Percentiles rank a stretch among this genome's conserved stretches.
These are phyloP conservation scores for Ochromonadaceae sp. DNA, from an alignment of 352 stramenopile genomes.

Conservation along the genomic window DNA sequence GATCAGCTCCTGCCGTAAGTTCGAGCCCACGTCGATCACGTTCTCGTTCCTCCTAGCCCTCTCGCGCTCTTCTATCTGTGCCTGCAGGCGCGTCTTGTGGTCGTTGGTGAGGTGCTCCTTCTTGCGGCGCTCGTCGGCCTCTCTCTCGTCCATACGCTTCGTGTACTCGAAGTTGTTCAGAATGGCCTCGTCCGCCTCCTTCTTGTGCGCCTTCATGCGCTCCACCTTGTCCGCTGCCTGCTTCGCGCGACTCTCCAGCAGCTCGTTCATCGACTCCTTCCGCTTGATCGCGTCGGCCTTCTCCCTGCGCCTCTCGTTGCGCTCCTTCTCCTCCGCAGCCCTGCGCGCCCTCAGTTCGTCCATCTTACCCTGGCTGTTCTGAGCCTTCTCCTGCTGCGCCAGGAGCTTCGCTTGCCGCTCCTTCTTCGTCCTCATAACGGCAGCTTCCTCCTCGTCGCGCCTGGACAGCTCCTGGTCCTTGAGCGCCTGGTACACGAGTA, in stretches of 20 bases:
- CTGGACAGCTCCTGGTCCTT: constrained; percentile 19
- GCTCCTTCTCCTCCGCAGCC: constrained; percentile 62
- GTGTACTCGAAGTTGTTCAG: constrained; percentile 55
- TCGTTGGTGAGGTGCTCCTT: constrained; percentile 38
- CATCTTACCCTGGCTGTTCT: constrained; percentile 49
- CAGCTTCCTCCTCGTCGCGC: constrained; percentile 37
- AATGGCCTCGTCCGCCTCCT: constrained; percentile 67
- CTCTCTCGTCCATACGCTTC: constrained; percentile 31
- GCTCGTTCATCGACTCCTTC: constrained; percentile 57
- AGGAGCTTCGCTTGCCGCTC: constrained; percentile 53
- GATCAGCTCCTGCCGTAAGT: constrained; percentile 51
- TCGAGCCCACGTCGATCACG: constrained; percentile 41
- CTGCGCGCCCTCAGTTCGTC: constrained; percentile 74
- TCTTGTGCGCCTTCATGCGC: constrained; percentile 51
- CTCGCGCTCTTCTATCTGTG: constrained; percentile 50
- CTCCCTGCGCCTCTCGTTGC: constrained; percentile 60
- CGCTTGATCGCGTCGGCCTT: constrained; percentile 56
- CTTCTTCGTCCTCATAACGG: constrained; percentile 48
- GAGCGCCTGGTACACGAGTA: constrained; percentile 22
- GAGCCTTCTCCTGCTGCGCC: constrained; percentile 53
- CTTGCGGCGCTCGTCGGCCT: constrained; percentile 34
- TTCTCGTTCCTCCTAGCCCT: background rate
- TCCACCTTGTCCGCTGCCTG: constrained; percentile 36
- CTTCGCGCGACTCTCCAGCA: constrained; percentile 36
- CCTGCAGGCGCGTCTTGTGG: constrained; percentile 57